Percentiles rank a stretch among this genome's conserved stretches.
phyloP scores from a whole-genome alignment of 371 early-diverging fungal species.

The Haplosporangium sp. region DNA sequence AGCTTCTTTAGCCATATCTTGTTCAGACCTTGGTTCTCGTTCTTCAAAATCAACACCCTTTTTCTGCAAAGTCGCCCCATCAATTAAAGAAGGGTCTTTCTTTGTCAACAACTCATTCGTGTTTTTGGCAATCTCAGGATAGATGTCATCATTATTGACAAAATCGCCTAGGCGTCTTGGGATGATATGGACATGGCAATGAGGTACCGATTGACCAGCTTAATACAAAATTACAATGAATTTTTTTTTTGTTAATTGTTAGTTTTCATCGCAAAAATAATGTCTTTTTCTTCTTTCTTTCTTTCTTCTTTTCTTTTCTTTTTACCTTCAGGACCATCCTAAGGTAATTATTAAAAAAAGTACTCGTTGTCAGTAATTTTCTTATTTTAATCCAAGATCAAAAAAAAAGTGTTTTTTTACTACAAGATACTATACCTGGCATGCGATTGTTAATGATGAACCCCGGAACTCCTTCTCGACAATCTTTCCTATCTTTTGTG shows the following conservation, averaged over 20 bases:
- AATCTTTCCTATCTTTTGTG: slow-evolving; percentile 79
- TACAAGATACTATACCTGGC: slow-evolving; percentile 67
- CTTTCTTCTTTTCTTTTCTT: too few relatives aligned
- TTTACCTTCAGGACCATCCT: slow-evolving; percentile 54
- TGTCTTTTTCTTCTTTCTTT: background rate
- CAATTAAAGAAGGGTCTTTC: background rate
- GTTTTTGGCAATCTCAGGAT: slow-evolving; percentile 76
- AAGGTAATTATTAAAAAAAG: background rate
- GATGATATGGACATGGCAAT: slow-evolving; percentile 96
- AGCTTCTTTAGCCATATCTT: slow-evolving; percentile 89
- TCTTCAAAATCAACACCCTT: slow-evolving; percentile 78
- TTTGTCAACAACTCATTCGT: slow-evolving; percentile 52
- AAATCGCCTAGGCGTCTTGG: slow-evolving; percentile 89
- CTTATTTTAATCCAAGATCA: background rate
- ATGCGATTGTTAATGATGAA: slow-evolving; percentile 80
- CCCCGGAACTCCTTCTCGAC: slow-evolving; percentile 82
- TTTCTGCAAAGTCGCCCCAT: background rate
- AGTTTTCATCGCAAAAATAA: background rate
- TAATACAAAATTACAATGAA: background rate
- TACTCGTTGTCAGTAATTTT: background rate
- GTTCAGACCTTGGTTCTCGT: slow-evolving; percentile 71
- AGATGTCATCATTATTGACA: slow-evolving; percentile 91
- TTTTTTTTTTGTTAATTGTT: too few relatives aligned
- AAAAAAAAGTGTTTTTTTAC: background rate
- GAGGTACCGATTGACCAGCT: slow-evolving; percentile 95